Base-by-base conservation (phyloP, 495 filamentous ascomycete species). In the Xylaria scruposa region DNA sequence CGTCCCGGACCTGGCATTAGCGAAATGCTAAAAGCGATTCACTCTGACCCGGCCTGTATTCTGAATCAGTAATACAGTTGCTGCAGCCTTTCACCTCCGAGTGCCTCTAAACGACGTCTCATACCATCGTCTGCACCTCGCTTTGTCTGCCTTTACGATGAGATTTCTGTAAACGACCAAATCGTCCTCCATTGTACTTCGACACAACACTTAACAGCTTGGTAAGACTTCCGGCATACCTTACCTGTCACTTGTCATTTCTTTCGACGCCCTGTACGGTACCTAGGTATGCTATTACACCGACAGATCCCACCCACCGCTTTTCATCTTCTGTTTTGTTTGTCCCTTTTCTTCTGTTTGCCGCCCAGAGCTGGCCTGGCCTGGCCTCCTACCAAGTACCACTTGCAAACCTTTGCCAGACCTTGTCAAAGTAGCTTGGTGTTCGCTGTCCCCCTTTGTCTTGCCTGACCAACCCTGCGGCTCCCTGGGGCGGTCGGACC, bases 381-480 rank as follows among this genome's bases (percentile, higher is more conserved):
- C 46, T 67, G 36, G n/a, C 64, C 47, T 42, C 1, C 46, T 40
- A 38, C 15, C 24, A 44, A 47, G 67, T 44, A 15, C 54, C 9
- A 36, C 40, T n/a, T 31, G 66, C 24, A 46, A 15, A 13, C 13
- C 9, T 68, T 68, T 51, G 15, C 36, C n/a, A 46, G 38, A 21
- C 21, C 29, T 68, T 68, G 66, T 15, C 36, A 12, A 58, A 21
- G 17, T 21, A 49, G 29, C 31, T 36, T 29, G 15, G 44, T 68
- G 53, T 46, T 33, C 29, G 21, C 59, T 24, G 36, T 53, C 29
- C 24, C 36, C 33, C 36, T 36, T 51, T 42, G 46, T 53, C 46
- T 29, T 40, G 29, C 1, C 68, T 47, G 47, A 31, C 59, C 59
- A 64, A 64, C 59, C 42, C 68, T 64, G 68, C 58, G 68, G 68